These are phyloP conservation scores for Misopates orontium DNA, from an alignment of 257 asterid genomes.

Conservation along the genomic window DNA sequence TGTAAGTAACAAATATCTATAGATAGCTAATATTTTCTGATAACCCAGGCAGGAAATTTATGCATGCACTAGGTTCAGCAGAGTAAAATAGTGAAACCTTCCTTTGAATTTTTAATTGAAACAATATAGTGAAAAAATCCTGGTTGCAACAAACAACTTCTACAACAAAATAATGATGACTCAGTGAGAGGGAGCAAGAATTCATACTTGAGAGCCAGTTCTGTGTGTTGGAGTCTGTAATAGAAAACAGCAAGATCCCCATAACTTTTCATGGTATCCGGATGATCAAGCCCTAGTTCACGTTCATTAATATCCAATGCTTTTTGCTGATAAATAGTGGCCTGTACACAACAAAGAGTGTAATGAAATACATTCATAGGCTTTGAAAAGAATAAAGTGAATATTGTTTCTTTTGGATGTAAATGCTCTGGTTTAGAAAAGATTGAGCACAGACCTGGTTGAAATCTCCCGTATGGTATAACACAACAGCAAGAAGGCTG, in stretches of 20 bases:
- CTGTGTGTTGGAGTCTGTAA: constrained; percentile 93
- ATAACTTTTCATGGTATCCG: constrained; percentile 94
- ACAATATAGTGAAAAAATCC: background rate
- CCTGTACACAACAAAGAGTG: constrained; percentile 49
- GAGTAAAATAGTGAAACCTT: constrained; percentile 14
- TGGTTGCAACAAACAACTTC: constrained; percentile 7
- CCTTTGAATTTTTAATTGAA: constrained; percentile 17
- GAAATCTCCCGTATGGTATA: constrained; percentile 95
- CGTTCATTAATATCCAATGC: constrained; percentile 92
- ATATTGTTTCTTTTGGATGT: constrained; percentile 8
- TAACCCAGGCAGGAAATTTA: background rate
- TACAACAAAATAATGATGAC: constrained; percentile 15
- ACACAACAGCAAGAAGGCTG: constrained; percentile 96
- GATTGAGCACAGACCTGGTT: constrained; percentile 64
- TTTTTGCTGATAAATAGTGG: constrained; percentile 92
- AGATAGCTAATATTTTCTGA: constrained; percentile 5
- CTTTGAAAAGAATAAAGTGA: background rate
- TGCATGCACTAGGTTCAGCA: constrained; percentile 2
- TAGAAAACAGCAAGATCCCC: constrained; percentile 97
- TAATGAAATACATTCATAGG: background rate
- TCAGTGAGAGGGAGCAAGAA: constrained; percentile 14
- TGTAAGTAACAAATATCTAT: background rate
- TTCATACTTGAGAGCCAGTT: constrained; percentile 87
- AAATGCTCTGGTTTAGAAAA: constrained; percentile 22
- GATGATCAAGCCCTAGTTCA: constrained; percentile 93